These are phyloP conservation scores for Mycena leptocephala DNA, from an alignment of 768 basidiomycete genomes.

Conservation along the genomic window DNA sequence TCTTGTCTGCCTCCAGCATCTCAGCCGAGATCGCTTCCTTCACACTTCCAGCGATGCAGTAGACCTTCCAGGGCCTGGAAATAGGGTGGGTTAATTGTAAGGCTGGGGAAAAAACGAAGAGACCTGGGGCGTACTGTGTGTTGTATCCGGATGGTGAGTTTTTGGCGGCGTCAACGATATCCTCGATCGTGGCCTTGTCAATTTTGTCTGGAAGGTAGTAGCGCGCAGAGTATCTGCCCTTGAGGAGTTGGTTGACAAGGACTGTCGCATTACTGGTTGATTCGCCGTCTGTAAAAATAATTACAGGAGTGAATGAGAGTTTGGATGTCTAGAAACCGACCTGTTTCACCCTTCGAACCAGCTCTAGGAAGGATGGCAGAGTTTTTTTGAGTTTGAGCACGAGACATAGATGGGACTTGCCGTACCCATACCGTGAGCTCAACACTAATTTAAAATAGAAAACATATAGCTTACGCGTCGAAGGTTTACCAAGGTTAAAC, in stretches of 20 bases:
- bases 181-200: constrained; percentile 24
- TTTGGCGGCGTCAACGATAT: constrained; percentile 32
- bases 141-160: constrained; percentile 33
- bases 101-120: not conserved
- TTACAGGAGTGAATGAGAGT: too few relatives aligned
- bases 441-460: too few relatives aligned
- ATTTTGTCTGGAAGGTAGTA: constrained; percentile 27
- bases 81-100: not conserved
- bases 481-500: too few relatives aligned
- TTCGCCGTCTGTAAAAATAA: not conserved
- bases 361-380: too few relatives aligned
- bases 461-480: too few relatives aligned
- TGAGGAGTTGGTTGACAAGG: constrained; percentile 21
- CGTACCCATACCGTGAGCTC: too few relatives aligned
- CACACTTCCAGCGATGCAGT: constrained; percentile 20
- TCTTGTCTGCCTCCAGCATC: constrained; percentile 29
- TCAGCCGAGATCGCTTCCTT: constrained; percentile 24
- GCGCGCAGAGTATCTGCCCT: constrained; percentile 29
- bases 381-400: too few relatives aligned
- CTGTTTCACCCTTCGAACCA: too few relatives aligned
- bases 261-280: not conserved
- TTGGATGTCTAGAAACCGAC: too few relatives aligned
- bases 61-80: constrained; percentile 39
- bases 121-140: constrained; percentile 25
- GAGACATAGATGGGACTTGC: too few relatives aligned